Evolutionary conservation across 306 rosid species (phyloP).

Genomic region (Acacia confusa): DNA sequence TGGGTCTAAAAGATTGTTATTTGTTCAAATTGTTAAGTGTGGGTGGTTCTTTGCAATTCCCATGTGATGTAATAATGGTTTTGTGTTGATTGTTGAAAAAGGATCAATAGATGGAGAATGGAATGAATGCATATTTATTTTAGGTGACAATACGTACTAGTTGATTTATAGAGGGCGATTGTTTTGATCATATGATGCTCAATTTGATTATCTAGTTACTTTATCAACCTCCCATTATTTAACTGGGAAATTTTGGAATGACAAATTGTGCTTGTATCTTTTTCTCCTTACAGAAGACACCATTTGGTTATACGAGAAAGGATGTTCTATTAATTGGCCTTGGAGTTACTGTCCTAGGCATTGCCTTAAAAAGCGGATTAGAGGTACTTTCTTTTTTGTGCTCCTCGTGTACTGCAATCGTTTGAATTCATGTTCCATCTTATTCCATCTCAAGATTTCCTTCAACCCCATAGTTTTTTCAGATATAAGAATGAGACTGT

Average conservation of each 20-base stretch:
- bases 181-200: not conserved
- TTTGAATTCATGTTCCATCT: not conserved
- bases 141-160: not conserved
- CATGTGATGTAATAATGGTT: conserved; percentile 2
- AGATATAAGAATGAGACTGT: not conserved
- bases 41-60: conserved; percentile 22
- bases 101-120: conserved; percentile 21
- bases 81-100: conserved; percentile 13
- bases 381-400: conserved; percentile 60
- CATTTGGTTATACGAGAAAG: conserved; percentile 91
- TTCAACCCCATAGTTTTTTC: conserved; percentile 9
- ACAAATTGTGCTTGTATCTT: not conserved
- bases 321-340: conserved; percentile 89
- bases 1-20: conserved; percentile 3
- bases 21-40: conserved; percentile 17
- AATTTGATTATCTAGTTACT: conserved; percentile 10
- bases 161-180: conserved; percentile 4
- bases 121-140: not conserved
- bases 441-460: not conserved
- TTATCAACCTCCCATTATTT: conserved; percentile 7
- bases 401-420: not conserved
- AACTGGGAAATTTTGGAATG: not conserved
- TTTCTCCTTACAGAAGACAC: conserved; percentile 47
- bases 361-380: conserved; percentile 82
- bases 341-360: conserved; percentile 75